Base-by-base conservation (phyloP, 441 rosid species). In the Melastoma candidum region DNA sequence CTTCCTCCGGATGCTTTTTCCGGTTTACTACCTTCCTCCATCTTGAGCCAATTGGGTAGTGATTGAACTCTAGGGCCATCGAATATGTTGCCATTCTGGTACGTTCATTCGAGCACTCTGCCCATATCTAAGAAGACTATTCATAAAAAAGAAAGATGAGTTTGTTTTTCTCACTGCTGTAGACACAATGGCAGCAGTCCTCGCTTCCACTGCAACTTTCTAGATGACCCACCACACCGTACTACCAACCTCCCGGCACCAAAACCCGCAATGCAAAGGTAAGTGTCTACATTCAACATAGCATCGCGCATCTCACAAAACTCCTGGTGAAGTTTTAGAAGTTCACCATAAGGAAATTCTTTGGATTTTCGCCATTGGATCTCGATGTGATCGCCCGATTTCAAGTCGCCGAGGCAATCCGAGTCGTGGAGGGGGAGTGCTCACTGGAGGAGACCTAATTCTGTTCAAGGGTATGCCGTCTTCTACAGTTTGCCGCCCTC, bases 311-410 rank as follows among this genome's bases (percentile, higher is more conserved):
- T 6, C 8, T 32, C 8, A 32, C 41, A 1, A 29, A 29, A 29
- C 39, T 29, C 1, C 39, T 7, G 8, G 3, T 4, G 5, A 8
- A 27, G 43, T 27, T 29, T 12, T 12, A 61, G 53, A 3, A 48
- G 22, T 66, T 22, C 24, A 87, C 97, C 97, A 29, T 76, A 85
- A 46, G 85, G 83, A 43, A 85, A 83, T 50, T 83, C 90, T 29
- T 56, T 83, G 71, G 68, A 80, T 71, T 80, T 74, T 78, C 97
- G 76, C 97, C 97, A 88, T 5, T 88, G 97, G 66, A 88, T 80
- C 73, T 88, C 97, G 14, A 85, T 62, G 62, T 80, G 87, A 67
- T 83, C 82, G 1, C 82, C 82, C 1, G 93, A 95, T 65, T 61
- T 65, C 45, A 89, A 71, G 26, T 75, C 77, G 22, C 60, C 25